Evolutionary conservation across 2,329 filamentous ascomycete species (phyloP).

Genomic region (Shiraia bambusicola): DNA sequence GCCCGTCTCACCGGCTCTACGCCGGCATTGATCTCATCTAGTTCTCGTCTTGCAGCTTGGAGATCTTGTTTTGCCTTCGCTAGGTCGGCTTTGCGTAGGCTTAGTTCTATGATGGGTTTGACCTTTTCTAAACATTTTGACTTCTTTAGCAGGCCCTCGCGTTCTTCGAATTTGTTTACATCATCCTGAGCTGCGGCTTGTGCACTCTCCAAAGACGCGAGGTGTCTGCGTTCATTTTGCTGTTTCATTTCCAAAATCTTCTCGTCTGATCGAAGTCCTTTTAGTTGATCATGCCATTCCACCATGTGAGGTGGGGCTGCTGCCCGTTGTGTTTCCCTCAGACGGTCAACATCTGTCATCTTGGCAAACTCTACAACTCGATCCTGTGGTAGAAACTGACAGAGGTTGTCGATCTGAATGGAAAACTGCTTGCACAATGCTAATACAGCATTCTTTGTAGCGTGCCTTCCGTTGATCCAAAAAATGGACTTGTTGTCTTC

Average conservation of each 20-base stretch:
- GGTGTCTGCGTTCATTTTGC: conserved; percentile 60
- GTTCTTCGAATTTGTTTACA: conserved; percentile 78
- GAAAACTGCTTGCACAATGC: conserved; percentile 69
- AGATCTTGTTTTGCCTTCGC: conserved; percentile 58
- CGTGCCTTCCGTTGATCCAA: conserved; percentile 68
- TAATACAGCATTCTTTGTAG: conserved; percentile 64
- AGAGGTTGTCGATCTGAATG: conserved; percentile 97
- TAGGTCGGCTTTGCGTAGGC: conserved; percentile 53
- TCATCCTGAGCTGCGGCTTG: conserved; percentile 76
- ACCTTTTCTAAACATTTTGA: conserved; percentile 66
- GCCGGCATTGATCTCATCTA: conserved; percentile 61
- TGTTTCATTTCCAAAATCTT: conserved; percentile 63
- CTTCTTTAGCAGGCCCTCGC: conserved; percentile 64
- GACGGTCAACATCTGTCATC: conserved; percentile 75
- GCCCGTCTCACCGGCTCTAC: conserved; percentile 69
- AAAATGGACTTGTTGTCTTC: conserved; percentile 83
- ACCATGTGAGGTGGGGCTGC: conserved; percentile 82
- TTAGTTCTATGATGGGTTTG: conserved; percentile 67
- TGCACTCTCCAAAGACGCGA: conserved; percentile 69
- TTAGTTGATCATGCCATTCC: conserved; percentile 73
- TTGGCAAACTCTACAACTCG: conserved; percentile 92
- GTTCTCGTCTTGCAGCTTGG: conserved; percentile 57
- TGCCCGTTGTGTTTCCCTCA: conserved; percentile 84
- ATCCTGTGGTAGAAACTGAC: conserved; percentile 95
- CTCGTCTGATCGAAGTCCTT: conserved; percentile 67